Base-by-base conservation (phyloP, 2,329 filamentous ascomycete genomes). In the Epichloe typhina region DNA sequence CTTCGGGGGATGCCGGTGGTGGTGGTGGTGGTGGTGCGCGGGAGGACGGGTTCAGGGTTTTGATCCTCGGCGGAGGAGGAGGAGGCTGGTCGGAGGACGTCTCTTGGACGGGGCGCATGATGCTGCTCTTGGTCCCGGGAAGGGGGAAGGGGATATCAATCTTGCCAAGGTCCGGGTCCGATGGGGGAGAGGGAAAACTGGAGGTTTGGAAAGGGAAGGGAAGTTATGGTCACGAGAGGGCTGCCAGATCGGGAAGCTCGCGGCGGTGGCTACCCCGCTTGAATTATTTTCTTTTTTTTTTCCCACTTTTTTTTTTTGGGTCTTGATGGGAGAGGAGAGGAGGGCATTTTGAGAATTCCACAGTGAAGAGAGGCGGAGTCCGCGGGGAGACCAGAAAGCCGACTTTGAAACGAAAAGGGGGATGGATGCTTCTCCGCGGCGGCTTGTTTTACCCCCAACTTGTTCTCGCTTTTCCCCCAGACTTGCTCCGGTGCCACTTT, bases 1-100 rank as follows among this genome's bases (percentile, higher is more conserved):
- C 49, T 49, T 52, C 36, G 5, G 59, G 62, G 62, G 17, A 19
- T 2, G 23, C 1, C 23, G 6, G 6, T 2, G 23, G 23, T 48
- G 51, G 39, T 2, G 23, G 0, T 5, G 6, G 6, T 2, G 23
- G 23, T 48, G 51, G 39, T 46, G 44, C 41, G 37, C 26, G 38
- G 13, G 48, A 44, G 7, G 49, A 47, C 13, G 50, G 35, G 36
- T 40, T 33, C 36, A 15, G n/a, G 40, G 44, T 11, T 46, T 47
- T 43, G 50, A 55, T 50, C 36, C 44, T 51, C 46, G 50, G 37
- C 26, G 35, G 50, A 8, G 40, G 50, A 35, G 33, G 53, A 3
- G 40, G 35, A 5, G 49, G 50, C 26, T 13, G 15, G 43, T 9
- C 12, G n/a, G 23, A 26, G 23, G 23, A 21, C 2, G 17, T 26